A percentile compares a stretch with the other conserved stretches of the same genome.
Evolutionary conservation across 2,329 filamentous ascomycete genomes (phyloP).

Genomic region (Knoxdaviesia proteae): DNA sequence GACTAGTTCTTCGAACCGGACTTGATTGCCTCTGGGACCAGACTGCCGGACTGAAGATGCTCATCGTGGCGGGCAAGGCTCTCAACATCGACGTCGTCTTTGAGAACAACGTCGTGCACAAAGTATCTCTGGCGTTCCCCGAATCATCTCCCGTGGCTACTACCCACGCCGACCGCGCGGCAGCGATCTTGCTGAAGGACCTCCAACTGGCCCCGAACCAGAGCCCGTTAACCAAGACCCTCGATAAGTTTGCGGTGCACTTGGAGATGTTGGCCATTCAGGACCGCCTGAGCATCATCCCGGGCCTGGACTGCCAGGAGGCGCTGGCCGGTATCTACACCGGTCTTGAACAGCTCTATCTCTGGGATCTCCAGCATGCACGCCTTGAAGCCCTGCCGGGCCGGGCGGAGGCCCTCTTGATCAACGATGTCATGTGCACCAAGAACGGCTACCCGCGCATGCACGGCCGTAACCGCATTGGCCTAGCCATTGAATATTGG

Average conservation of each 20-base stretch:
- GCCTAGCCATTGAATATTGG: conserved; percentile 62
- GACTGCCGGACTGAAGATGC: conserved; percentile 24
- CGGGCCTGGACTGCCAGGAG: conserved; percentile 55
- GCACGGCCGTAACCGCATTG: conserved; percentile 45
- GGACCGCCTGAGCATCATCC: conserved; percentile 50
- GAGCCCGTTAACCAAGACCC: conserved; percentile 45
- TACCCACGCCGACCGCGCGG: conserved; percentile 39
- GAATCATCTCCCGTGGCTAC: conserved; percentile 36
- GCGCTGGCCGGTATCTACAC: conserved; percentile 54
- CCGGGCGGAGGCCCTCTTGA: conserved; percentile 26
- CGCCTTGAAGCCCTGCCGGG: conserved; percentile 18
- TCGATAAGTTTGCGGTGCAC: conserved; percentile 52
- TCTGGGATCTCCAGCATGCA: conserved; percentile 44
- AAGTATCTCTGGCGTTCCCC: conserved; percentile 41
- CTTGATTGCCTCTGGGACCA: conserved; percentile 42
- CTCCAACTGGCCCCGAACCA: conserved; percentile 37
- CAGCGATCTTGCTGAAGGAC: conserved; percentile 43
- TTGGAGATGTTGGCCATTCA: conserved; percentile 46
- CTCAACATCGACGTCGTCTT: conserved; percentile 41
- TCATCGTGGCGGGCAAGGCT: conserved; percentile 41
- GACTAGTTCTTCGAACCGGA: conserved; percentile 46
- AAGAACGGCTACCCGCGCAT: conserved; percentile 51
- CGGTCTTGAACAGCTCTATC: conserved; percentile 47
- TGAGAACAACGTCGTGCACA: conserved; percentile 38
- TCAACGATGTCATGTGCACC: conserved; percentile 42